Evolutionary conservation across 371 early-diverging fungal genomes (phyloP), one percentile per base, ranked within the genome.

Genomic region (Mortierella sp.): DNA sequence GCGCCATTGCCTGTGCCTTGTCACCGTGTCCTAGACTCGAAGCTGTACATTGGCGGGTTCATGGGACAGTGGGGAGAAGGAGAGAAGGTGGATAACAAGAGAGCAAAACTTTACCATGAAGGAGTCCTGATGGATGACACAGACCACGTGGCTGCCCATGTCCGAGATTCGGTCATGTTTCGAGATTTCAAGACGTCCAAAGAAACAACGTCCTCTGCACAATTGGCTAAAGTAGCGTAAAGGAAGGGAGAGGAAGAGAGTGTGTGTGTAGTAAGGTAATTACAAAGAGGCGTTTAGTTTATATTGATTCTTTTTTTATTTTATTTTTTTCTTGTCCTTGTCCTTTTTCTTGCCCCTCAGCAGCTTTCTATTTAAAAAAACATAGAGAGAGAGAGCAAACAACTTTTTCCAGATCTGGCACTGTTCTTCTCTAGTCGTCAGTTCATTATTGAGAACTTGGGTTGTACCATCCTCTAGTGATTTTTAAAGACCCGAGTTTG

Each of bases 1-100:
- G 86, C 88, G 18, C 94, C 94, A 19, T 68, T 85, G 12, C 93
- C 93, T 18, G 85, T 95, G 0, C 95, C 95, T 0, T 95, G 95
- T 72, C 95, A 95, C 72, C 87, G 95, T 3, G 92, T 95, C 21
- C 79, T 95, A 67, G 85, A 92, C 6, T 77, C 89, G 0, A 86
- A 92, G 71, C 75, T 82, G 46, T 87, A 85, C 56, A 83, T 94
- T 48, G 94, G 94, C 14, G 95, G 95, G 0, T 95, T 93, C 75
- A 72, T 77, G 45, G 94, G 95, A 26, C 89, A 89, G 52, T 86
- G 75, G 68, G 91, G 89, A 7, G 83, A 84, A 57, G 86, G 85
- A 44, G 84, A 85, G 50, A 85, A 84, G 47, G 88, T 89, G 57
- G 86, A 87, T 53, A 87, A 90, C 73, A 94, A 93, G 67, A 86